phyloP scores from a whole-genome alignment of 2,329 filamentous ascomycete species.

The Apiospora sp. region DNA sequence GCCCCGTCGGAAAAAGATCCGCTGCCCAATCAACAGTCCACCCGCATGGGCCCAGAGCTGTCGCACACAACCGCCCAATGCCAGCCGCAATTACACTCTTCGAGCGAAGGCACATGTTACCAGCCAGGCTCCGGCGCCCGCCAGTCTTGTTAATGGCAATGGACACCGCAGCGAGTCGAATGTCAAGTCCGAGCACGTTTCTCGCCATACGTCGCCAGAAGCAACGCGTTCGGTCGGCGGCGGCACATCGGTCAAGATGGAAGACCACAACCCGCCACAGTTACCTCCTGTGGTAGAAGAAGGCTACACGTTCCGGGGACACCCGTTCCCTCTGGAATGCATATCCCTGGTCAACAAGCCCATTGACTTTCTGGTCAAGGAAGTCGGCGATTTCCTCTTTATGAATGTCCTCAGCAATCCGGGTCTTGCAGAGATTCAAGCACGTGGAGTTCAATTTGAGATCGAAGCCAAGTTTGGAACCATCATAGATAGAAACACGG shows the following conservation, averaged over 20 bases:
- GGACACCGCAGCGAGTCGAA: constrained; percentile 30
- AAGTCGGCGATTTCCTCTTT: constrained; percentile 84
- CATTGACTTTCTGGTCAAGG: constrained; percentile 76
- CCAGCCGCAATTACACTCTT: constrained; percentile 20
- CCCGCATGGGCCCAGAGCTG: constrained; percentile 3
- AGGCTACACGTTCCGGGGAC: constrained; percentile 37
- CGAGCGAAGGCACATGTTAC: constrained; percentile 26
- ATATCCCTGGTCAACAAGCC: constrained; percentile 76
- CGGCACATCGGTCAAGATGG: constrained; percentile 34
- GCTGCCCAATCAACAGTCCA: not conserved
- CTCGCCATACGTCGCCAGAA: constrained; percentile 58
- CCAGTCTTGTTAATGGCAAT: constrained; percentile 35
- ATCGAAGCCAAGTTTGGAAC: constrained; percentile 94
- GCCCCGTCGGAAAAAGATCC: constrained; percentile 48
- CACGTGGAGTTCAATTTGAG: constrained; percentile 79
- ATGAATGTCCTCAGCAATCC: constrained; percentile 71
- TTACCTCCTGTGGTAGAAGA: constrained; percentile 29
- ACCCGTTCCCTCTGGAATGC: constrained; percentile 63
- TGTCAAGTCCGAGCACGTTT: constrained; percentile 44
- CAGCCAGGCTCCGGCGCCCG: constrained; percentile 27
- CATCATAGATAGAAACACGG: constrained; percentile 76
- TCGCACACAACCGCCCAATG: not conserved
- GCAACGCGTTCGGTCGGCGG: constrained; percentile 45
- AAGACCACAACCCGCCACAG: constrained; percentile 31
- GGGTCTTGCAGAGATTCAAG: constrained; percentile 69